phyloP scores from a whole-genome alignment of 352 stramenopile genomes.

The Pythium dissimile region DNA sequence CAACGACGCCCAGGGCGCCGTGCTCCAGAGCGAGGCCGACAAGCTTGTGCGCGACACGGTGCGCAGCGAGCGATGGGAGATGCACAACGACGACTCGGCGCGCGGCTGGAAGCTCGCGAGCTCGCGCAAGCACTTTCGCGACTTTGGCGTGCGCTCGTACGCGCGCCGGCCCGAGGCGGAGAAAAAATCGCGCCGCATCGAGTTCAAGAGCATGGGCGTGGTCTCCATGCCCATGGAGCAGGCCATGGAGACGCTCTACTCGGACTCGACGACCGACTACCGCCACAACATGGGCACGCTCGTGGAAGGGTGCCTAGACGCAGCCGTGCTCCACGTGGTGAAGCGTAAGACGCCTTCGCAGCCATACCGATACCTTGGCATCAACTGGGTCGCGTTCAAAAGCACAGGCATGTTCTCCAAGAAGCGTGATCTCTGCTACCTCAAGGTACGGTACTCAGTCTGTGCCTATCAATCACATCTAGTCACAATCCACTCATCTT shows the following conservation, averaged over 20 bases:
- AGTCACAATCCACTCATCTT: too few relatives aligned
- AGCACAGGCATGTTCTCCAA: slow-evolving; percentile 49
- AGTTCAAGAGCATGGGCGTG: slow-evolving; percentile 68
- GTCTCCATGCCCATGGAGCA: slow-evolving; percentile 41
- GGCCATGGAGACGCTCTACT: slow-evolving; percentile 53
- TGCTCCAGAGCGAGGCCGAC: slow-evolving; percentile 26
- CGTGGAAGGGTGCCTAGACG: slow-evolving; percentile 56
- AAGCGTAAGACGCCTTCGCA: slow-evolving; percentile 32
- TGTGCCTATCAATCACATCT: too few relatives aligned
- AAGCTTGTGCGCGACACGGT: slow-evolving; percentile 29
- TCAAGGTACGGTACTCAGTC: slow-evolving; percentile 26
- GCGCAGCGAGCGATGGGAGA: slow-evolving; percentile 45
- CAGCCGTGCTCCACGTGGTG: slow-evolving; percentile 50
- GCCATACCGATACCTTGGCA: slow-evolving; percentile 57
- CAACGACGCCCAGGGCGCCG: slow-evolving; percentile 35
- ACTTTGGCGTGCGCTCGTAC: slow-evolving; percentile 62
- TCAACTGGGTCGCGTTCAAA: slow-evolving; percentile 57
- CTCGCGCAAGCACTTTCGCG: slow-evolving; percentile 63
- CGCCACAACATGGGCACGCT: slow-evolving; percentile 53
- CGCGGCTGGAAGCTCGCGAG: slow-evolving; percentile 69
- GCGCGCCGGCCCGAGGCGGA: slow-evolving; percentile 39
- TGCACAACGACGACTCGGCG: slow-evolving; percentile 53
- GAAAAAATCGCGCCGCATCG: slow-evolving; percentile 32
- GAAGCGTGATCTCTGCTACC: slow-evolving; percentile 57
- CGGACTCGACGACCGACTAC: slow-evolving; percentile 56